Conservation (phyloP, 2,329 filamentous ascomycete species). For the Aspergillus sp. region DNA sequence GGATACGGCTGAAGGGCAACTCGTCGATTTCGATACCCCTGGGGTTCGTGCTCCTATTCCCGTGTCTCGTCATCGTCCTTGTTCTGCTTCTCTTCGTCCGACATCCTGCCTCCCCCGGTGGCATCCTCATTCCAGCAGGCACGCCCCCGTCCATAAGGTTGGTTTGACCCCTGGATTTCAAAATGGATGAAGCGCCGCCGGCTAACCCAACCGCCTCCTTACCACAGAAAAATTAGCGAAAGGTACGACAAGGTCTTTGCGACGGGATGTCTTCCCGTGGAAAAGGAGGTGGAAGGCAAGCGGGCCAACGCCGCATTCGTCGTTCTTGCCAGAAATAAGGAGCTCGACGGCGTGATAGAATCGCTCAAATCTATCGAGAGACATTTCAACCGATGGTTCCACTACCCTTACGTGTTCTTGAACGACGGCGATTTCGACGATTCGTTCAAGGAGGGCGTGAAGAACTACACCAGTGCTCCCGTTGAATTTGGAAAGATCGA, state of each 20-base stretch:
- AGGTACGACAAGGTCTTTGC: constrained; percentile 97
- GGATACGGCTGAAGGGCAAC: constrained; percentile 85
- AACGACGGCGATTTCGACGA: constrained; percentile 98
- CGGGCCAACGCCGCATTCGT: constrained; percentile 95
- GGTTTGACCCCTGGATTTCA: constrained; percentile 24
- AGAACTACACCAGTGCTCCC: constrained; percentile 81
- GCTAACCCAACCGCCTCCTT: constrained; percentile 15
- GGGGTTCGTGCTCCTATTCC: constrained; percentile 89
- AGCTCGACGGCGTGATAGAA: constrained; percentile 91
- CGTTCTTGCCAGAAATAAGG: constrained; percentile 92
- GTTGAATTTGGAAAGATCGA: constrained; percentile 96
- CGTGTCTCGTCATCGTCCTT: constrained; percentile 83
- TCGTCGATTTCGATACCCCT: constrained; percentile 90
- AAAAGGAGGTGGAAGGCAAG: constrained; percentile 66
- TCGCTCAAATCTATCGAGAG: constrained; percentile 97
- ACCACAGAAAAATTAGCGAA: constrained; percentile 84
- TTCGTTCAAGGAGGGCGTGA: constrained; percentile 82
- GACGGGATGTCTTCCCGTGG: constrained; percentile 75
- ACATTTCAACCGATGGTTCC: constrained; percentile 98
- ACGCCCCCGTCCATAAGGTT: constrained; percentile 88
- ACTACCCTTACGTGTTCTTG: constrained; percentile 97
- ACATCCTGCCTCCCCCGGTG: constrained; percentile 78
- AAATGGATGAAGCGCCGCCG: neutral
- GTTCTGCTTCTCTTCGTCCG: constrained; percentile 87
- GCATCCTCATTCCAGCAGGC: constrained; percentile 83